These are phyloP conservation scores for Coemansia sp. DNA, from an alignment of 192 early-diverging fungal species.

Conservation along the genomic window DNA sequence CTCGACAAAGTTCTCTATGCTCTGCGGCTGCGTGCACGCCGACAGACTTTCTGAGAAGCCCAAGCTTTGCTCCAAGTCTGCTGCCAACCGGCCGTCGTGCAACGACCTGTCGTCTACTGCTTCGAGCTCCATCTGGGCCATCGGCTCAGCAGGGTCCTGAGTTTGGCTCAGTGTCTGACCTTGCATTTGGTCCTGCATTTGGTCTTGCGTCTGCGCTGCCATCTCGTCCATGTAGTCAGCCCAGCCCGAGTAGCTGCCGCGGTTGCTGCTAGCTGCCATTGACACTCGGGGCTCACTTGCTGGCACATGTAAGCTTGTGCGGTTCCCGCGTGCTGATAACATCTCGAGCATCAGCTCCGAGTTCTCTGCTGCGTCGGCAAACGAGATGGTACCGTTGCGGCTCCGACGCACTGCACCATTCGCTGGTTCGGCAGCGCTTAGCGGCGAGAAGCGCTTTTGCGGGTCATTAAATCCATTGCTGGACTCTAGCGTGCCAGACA, in stretches of 20 bases:
- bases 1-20: background rate
- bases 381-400: constrained; percentile 32
- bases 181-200: background rate
- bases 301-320: constrained; percentile 1
- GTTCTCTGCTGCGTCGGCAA: constrained; percentile 20
- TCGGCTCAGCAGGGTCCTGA: background rate
- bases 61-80: constrained; percentile 13
- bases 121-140: background rate
- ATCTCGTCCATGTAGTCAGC: constrained; percentile 5
- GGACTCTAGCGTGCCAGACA: background rate
- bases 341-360: constrained; percentile 15
- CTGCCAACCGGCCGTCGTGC: constrained; percentile 7
- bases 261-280: constrained; percentile 7
- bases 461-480: background rate
- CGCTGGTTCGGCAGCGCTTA: background rate
- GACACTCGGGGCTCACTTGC: background rate
- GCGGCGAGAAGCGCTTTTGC: constrained; percentile 3
- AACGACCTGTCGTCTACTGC: background rate
- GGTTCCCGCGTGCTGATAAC: constrained; percentile 4
- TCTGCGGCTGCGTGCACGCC: background rate
- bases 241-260: constrained; percentile 25
- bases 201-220: background rate
- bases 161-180: too few species aligned
- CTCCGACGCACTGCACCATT: background rate
- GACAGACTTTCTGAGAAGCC: constrained; percentile 17